Percentiles rank a stretch among this genome's conserved stretches.
Evolutionary conservation across 805 yeast species (phyloP).

Genomic region (Danielia reshetovae): DNA sequence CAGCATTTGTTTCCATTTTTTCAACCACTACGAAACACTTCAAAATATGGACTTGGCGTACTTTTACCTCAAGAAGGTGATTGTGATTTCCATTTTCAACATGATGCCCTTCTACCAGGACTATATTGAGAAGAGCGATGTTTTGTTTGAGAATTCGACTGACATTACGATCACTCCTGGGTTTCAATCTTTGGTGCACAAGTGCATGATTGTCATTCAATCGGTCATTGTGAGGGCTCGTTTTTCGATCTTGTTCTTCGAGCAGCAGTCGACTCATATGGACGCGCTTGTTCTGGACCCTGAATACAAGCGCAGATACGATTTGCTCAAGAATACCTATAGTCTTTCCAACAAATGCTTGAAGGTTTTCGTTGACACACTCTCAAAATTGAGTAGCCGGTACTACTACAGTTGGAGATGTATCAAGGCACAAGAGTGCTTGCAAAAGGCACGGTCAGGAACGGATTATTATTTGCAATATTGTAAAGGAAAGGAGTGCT

Average conservation of each 20-base stretch:
- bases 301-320: slow-evolving; percentile 10
- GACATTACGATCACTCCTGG: slow-evolving; percentile 16
- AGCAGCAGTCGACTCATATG: slow-evolving; percentile 9
- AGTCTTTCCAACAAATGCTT: slow-evolving; percentile 11
- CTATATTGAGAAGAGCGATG: slow-evolving; percentile 8
- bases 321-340: slow-evolving; percentile 10
- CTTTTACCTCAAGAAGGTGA: slow-evolving; percentile 33
- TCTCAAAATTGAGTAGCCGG: slow-evolving; percentile 12
- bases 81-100: slow-evolving; percentile 20
- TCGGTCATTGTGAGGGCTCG: slow-evolving; percentile 11
- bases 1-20: slow-evolving; percentile 12
- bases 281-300: slow-evolving; percentile 3
- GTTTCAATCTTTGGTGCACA: slow-evolving; percentile 14
- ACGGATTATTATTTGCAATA: slow-evolving; percentile 13
- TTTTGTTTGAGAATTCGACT: slow-evolving; percentile 8
- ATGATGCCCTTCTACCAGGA: slow-evolving; percentile 18
- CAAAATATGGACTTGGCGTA: slow-evolving; percentile 32
- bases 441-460: slow-evolving; percentile 9
- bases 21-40: slow-evolving; percentile 29
- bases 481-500: slow-evolving; percentile 15
- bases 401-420: slow-evolving; percentile 19
- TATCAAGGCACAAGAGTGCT: slow-evolving; percentile 13
- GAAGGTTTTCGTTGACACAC: slow-evolving; percentile 6
- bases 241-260: slow-evolving; percentile 9
- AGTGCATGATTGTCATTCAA: slow-evolving; percentile 13